Percentiles rank a stretch among this genome's conserved stretches.
phyloP scores from a whole-genome alignment of 768 basidiomycete genomes.

The Serendipita sp. region DNA sequence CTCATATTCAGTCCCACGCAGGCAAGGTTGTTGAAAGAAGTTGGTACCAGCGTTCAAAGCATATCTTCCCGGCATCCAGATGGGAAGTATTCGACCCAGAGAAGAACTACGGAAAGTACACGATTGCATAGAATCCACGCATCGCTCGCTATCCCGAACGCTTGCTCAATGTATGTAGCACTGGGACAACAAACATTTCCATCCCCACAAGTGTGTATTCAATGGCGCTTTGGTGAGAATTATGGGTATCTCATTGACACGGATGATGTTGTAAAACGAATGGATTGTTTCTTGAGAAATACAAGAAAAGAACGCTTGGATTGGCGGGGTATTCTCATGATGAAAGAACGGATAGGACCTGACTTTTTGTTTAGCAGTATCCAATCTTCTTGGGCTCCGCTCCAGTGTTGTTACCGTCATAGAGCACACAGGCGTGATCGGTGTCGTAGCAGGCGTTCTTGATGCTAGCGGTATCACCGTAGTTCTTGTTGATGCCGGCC shows the following conservation, averaged over 20 bases:
- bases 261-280: no score
- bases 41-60: slow-evolving; percentile 92
- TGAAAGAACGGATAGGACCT: no score
- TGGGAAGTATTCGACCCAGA: slow-evolving; percentile 98
- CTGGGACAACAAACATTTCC: no score
- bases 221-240: no score
- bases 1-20: slow-evolving; percentile 42
- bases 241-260: no score
- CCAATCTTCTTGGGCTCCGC: background rate
- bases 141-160: no score
- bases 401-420: background rate
- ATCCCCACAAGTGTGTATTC: no score
- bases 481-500: background rate
- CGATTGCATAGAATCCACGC: slow-evolving; percentile 30
- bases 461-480: background rate
- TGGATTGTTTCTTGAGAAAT: no score
- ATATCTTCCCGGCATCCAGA: slow-evolving; percentile 89
- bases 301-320: no score
- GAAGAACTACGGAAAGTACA: slow-evolving; percentile 86
- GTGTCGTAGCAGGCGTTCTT: background rate
- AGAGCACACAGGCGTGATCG: background rate
- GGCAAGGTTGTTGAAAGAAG: slow-evolving; percentile 96
- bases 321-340: no score
- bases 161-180: no score
- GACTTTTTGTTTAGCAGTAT: background rate